phyloP scores from a whole-genome alignment of 2,329 filamentous ascomycete species.

The Fusarium sp. region DNA sequence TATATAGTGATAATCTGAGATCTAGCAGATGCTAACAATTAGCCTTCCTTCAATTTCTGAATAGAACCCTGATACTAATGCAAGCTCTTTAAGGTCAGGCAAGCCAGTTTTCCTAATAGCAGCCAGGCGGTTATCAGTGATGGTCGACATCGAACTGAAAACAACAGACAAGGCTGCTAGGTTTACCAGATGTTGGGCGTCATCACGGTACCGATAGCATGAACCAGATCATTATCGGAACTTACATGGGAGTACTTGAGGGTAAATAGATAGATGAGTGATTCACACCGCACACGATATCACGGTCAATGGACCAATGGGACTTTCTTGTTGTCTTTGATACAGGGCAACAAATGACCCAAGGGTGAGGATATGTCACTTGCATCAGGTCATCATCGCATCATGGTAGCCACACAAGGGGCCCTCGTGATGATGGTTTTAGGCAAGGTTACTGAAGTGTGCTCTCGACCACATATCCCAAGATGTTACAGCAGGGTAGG shows the following conservation, averaged over 20 bases:
- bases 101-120: slow-evolving; percentile 41
- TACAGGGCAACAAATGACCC: slow-evolving; percentile 1
- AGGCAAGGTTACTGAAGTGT: slow-evolving; percentile 65
- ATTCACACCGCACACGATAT: background rate
- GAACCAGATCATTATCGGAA: slow-evolving; percentile 1
- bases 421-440: slow-evolving; percentile 77
- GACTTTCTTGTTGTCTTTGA: background rate
- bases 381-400: slow-evolving; percentile 75
- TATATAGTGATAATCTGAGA: background rate
- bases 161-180: slow-evolving; percentile 48
- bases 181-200: slow-evolving; percentile 56
- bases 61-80: background rate
- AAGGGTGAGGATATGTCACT: slow-evolving; percentile 58
- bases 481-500: slow-evolving; percentile 57
- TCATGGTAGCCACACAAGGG: slow-evolving; percentile 72
- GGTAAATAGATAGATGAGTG: background rate
- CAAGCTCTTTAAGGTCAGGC: slow-evolving; percentile 32
- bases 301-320: background rate
- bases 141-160: slow-evolving; percentile 22
- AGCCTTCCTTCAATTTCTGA: slow-evolving; percentile 10
- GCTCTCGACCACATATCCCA: slow-evolving; percentile 67
- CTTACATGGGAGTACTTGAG: slow-evolving; percentile 22
- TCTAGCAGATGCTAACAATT: slow-evolving; percentile 16
- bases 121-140: slow-evolving; percentile 41
- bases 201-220: slow-evolving; percentile 42